Base-by-base conservation (phyloP, 495 filamentous ascomycete species). In the Penicillium angulare region DNA sequence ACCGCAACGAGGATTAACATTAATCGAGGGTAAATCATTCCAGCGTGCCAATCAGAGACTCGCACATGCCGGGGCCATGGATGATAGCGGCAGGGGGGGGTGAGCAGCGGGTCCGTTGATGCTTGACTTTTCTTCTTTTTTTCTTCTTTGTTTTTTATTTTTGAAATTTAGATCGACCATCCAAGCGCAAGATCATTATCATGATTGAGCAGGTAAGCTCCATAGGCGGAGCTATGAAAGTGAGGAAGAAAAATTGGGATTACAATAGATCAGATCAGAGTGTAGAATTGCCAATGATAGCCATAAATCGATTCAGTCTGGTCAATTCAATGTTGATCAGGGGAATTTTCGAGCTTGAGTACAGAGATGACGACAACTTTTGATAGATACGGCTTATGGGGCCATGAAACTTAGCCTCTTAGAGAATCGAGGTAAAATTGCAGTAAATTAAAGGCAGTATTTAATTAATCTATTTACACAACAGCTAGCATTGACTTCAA, bases 81-180 rank as follows among this genome's bases (percentile, higher is more conserved):
- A 62, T 45, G 59, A 65, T 52, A 60, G 59, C 59, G 55, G 59
- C 55, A 52, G 53, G 56, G 55, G 58, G 54, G 54, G 47, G n/a
- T n/a, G n/a, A 21, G 44, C 17, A 41, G 61, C 58, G 61, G 61
- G 56, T 52, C 59, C 27, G 29, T 17, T 33, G 57, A 65, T 53
- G 59, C 55, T 62, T 62, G 55, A 49, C n/a, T n/a, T n/a, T n/a
- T n/a, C n/a, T n/a, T n/a, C n/a, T n/a, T n/a, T n/a, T n/a, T n/a
- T n/a, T n/a, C n/a, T n/a, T n/a, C n/a, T n/a, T n/a, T n/a, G n/a
- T n/a, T n/a, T n/a, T n/a, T n/a, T n/a, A 57, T 57, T 52, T 47
- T 48, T 50, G 59, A 59, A 59, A 62, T 62, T 62, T 52, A 52
- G 61, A 64, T 59, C 55, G 50, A 17, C 54, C 49, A 54, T 29